phyloP scores from a whole-genome alignment of 768 basidiomycete genomes.

The Chalciporus sphaerocephalus region DNA sequence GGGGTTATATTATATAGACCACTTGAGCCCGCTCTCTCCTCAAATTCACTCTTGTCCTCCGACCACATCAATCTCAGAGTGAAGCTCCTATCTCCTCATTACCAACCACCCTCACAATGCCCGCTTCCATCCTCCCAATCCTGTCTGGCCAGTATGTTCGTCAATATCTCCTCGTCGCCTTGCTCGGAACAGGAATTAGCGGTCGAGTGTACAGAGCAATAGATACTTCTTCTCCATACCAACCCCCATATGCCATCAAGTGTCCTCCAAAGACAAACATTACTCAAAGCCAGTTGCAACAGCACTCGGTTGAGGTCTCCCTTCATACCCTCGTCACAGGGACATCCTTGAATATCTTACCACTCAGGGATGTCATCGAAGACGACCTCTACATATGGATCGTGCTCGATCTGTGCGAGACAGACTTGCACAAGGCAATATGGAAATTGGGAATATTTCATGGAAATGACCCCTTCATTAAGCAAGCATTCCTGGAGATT shows the following conservation, averaged over 20 bases:
- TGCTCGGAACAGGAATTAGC: slow-evolving; percentile 70
- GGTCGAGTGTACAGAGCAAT: slow-evolving; percentile 75
- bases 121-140: neutral
- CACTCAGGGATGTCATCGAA: slow-evolving; percentile 56
- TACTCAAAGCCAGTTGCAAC: slow-evolving; percentile 47
- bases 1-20: neutral
- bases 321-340: slow-evolving; percentile 45
- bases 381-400: slow-evolving; percentile 62
- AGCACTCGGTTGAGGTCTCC: slow-evolving; percentile 65
- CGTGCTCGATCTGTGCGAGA: slow-evolving; percentile 54
- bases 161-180: slow-evolving; percentile 55
- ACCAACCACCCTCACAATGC: neutral
- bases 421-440: slow-evolving; percentile 60
- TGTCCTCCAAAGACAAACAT: slow-evolving; percentile 54
- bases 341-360: slow-evolving; percentile 58
- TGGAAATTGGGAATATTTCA: slow-evolving; percentile 50
- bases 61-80: too few species aligned
- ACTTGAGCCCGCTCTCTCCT: too few species aligned
- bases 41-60: neutral
- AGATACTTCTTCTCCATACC: slow-evolving; percentile 40
- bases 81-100: neutral
- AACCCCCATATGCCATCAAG: slow-evolving; percentile 64
- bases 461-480: slow-evolving; percentile 59
- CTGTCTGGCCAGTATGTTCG: slow-evolving; percentile 49
- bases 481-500: slow-evolving; percentile 65